phyloP scores from a whole-genome alignment of 73 alveolate species.

The Tetrahymena thermophila region DNA sequence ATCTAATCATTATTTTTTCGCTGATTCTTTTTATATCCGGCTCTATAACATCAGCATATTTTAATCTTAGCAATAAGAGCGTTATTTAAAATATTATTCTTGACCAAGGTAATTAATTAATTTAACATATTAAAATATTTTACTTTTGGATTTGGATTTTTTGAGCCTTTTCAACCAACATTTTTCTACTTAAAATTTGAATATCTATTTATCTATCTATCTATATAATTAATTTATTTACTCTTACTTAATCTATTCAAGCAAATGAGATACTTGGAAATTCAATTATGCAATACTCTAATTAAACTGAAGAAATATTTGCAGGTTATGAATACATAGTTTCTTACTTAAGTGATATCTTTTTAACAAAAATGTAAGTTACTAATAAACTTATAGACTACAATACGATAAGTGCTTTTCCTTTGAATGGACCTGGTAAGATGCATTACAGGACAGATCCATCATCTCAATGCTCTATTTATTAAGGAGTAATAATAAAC shows the following conservation, averaged over 20 bases:
- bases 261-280: neutral
- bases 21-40: neutral
- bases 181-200: neutral
- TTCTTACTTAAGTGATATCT: neutral
- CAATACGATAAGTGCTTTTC: neutral
- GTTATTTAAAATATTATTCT: neutral
- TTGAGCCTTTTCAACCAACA: neutral
- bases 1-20: neutral
- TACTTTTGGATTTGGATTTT: no score
- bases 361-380: neutral
- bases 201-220: neutral
- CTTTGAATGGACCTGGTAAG: neutral
- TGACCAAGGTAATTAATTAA: neutral
- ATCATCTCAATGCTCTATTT: neutral
- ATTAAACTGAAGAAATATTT: neutral
- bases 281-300: neutral
- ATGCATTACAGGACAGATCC: neutral
- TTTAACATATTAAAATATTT: neutral
- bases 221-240: neutral
- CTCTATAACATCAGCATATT: neutral
- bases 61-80: neutral
- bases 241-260: neutral
- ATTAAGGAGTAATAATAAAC: neutral
- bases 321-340: neutral
- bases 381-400: neutral